Conservation (phyloP, 2,329 filamentous ascomycete species). For the Dactylellina parvicollis region DNA sequence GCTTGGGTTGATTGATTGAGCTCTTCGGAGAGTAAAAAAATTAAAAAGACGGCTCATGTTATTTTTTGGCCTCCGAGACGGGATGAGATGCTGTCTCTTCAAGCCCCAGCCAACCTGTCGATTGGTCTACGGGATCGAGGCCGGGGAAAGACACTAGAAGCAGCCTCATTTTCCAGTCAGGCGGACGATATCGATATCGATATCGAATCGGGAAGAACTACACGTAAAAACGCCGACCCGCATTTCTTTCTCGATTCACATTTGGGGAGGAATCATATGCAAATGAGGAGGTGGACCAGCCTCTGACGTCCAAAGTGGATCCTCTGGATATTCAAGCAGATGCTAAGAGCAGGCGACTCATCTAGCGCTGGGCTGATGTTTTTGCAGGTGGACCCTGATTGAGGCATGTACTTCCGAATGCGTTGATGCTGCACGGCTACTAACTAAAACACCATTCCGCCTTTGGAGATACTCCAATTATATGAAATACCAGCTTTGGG, state of each 20-base stretch:
- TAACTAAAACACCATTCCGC: neutral
- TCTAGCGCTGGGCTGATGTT: slow-evolving; percentile 10
- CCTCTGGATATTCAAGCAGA: neutral
- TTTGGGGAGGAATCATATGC: no score
- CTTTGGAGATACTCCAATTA: neutral
- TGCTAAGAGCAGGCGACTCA: slow-evolving; percentile 2
- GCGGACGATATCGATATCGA: no score
- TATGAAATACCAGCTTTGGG: neutral
- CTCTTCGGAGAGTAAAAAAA: neutral
- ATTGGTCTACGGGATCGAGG: no score
- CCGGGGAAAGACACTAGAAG: no score
- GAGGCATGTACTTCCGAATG: slow-evolving; percentile 39
- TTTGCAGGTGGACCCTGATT: slow-evolving; percentile 19
- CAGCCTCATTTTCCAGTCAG: no score
- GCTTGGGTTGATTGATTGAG: neutral
- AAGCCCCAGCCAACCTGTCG: no score
- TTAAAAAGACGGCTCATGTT: no score
- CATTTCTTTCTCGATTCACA: no score
- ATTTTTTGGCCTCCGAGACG: no score
- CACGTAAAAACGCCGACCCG: no score
- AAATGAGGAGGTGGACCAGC: slow-evolving; percentile 16
- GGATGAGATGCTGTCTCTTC: no score
- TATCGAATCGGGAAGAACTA: no score
- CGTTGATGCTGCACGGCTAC: slow-evolving; percentile 20
- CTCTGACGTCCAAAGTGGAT: slow-evolving; percentile 26